phyloP scores from a whole-genome alignment of 139 green algal genomes.

The Micromonas pusilla region DNA sequence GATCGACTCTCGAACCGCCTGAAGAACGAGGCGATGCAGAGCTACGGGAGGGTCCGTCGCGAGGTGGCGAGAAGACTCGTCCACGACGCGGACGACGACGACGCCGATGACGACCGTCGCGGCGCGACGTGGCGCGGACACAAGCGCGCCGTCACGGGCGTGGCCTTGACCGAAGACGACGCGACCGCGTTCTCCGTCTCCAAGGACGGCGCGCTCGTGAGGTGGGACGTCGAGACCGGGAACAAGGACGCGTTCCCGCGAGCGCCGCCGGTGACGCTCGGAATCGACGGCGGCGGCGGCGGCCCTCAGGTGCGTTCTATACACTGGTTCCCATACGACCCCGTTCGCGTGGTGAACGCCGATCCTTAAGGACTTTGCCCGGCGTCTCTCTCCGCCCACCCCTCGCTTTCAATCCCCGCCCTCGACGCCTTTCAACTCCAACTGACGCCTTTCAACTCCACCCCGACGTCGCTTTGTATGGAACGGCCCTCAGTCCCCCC shows the following conservation, averaged over 20 bases:
- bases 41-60: not conserved
- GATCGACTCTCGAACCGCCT: not conserved
- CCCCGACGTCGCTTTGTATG: too few species aligned
- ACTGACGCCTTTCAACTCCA: too few species aligned
- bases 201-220: constrained; percentile 72
- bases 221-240: constrained; percentile 68
- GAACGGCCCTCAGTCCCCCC: constrained; percentile 9
- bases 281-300: constrained; percentile 1
- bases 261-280: not conserved
- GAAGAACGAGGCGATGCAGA: not conserved
- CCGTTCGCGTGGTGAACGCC: too few species aligned
- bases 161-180: constrained; percentile 67
- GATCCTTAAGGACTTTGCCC: too few species aligned
- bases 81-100: not conserved
- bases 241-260: constrained; percentile 36
- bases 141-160: constrained; percentile 54
- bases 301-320: constrained; percentile 11
- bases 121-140: constrained; percentile 29
- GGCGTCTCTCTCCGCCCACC: too few species aligned
- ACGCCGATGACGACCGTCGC: constrained; percentile 19
- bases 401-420: too few species aligned
- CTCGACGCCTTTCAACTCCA: too few species aligned
- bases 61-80: constrained; percentile 4
- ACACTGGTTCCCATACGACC: too few species aligned
- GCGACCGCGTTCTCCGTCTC: constrained; percentile 55